Evolutionary conservation across 768 basidiomycete species (phyloP).

Genomic region (Chlorophyllum brunneum): DNA sequence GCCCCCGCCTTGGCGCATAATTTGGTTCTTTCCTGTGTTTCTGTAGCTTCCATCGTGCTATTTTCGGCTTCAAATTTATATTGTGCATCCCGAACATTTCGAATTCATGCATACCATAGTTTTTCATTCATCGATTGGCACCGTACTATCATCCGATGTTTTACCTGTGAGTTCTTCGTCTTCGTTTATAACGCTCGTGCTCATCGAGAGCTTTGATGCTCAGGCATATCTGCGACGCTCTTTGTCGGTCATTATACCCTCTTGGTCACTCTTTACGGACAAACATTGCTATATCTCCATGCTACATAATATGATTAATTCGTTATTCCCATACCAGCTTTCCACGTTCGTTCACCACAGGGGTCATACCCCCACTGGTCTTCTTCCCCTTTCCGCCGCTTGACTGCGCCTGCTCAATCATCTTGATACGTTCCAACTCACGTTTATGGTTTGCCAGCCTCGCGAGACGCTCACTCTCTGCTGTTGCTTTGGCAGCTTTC

Average conservation of each 20-base stretch:
- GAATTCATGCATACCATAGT: conserved; percentile 5
- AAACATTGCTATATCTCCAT: conserved; percentile 7
- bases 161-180: conserved; percentile 15
- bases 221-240: background rate
- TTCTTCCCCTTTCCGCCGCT: conserved; percentile 26
- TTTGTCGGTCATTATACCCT: conserved; percentile 11
- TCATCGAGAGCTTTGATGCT: background rate
- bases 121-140: conserved; percentile 11
- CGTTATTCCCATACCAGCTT: conserved; percentile 56
- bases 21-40: conserved; percentile 6
- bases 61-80: conserved; percentile 11
- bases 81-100: conserved; percentile 11
- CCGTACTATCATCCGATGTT: conserved; percentile 18
- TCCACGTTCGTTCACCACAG: conserved; percentile 51
- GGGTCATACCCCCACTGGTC: conserved; percentile 58
- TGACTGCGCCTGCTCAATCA: conserved; percentile 42
- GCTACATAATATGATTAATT: conserved; percentile 14
- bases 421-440: conserved; percentile 51
- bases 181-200: background rate
- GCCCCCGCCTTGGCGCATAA: conserved; percentile 1
- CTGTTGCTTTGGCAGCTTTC: conserved; percentile 54
- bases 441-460: conserved; percentile 55
- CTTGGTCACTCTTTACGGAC: conserved; percentile 11
- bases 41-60: conserved; percentile 8
- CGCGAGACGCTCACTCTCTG: conserved; percentile 47